A percentile compares a stretch with the other conserved stretches of the same genome.
Conservation (phyloP, 2,329 filamentous ascomycete genomes). For the Colletotrichum sp. region DNA sequence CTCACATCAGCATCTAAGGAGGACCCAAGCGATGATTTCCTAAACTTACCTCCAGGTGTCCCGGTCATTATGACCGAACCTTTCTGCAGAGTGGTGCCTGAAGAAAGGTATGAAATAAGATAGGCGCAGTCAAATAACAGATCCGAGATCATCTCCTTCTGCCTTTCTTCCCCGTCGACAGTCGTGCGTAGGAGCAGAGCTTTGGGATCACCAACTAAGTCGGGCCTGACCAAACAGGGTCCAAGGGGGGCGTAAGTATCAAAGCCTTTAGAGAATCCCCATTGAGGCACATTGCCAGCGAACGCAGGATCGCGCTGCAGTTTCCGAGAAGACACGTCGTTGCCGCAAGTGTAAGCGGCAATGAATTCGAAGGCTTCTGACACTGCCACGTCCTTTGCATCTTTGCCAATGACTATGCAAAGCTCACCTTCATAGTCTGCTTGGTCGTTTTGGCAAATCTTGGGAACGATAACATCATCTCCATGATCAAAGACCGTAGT, state of each 20-base stretch:
- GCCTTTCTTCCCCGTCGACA: conserved; percentile 53
- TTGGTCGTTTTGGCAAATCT: conserved; percentile 51
- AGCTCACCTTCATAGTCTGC: conserved; percentile 56
- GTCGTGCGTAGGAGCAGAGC: conserved; percentile 47
- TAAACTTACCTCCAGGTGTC: conserved; percentile 42
- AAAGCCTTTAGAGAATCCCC: conserved; percentile 62
- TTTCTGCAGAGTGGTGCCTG: conserved; percentile 46
- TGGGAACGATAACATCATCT: conserved; percentile 47
- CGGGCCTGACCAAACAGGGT: conserved; percentile 48
- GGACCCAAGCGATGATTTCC: neutral
- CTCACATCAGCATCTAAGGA: neutral
- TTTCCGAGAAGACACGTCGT: conserved; percentile 60
- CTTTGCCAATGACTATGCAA: conserved; percentile 51
- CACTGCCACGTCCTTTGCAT: conserved; percentile 52
- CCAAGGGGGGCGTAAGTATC: conserved; percentile 61
- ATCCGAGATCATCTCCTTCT: conserved; percentile 44
- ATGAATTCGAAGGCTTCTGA: conserved; percentile 53
- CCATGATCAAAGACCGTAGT: conserved; percentile 41
- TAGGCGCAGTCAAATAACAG: conserved; percentile 49
- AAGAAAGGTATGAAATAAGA: conserved; percentile 40
- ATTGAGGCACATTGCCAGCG: conserved; percentile 60
- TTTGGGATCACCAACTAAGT: conserved; percentile 46
- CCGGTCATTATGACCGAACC: conserved; percentile 52
- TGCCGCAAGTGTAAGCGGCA: conserved; percentile 58
- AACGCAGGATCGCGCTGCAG: conserved; percentile 53